Base-by-base conservation (phyloP, 352 stramenopile genomes). In the Globisporangium barbulae region DNA sequence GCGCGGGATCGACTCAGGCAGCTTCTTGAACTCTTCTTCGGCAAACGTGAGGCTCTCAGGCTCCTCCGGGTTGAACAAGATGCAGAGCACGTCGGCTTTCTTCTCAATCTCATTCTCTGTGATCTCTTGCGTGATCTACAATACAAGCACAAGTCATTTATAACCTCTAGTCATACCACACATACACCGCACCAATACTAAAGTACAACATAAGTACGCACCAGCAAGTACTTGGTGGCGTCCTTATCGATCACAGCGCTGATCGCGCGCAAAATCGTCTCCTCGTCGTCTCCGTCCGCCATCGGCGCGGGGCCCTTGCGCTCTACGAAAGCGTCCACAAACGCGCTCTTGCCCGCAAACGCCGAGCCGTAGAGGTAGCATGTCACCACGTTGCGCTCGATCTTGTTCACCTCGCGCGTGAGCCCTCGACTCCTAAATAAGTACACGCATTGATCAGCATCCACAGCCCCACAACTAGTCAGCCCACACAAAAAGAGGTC, bases 301-400 rank as follows among this genome's bases (percentile, higher is more conserved):
- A 33, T 64, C 12, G 50, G 25, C 0, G 61, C 45, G 2, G 72
- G 21, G 9, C 5, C 68, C 48, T 85, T 80, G 21, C 65, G 63
- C 22, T 76, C 79, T 47, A 84, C 73, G 42, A 93, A 85, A 15
- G 75, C 69, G 61, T 69, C 71, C 21, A 87, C 66, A 59, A 90
- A 83, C 9, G 75, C 59, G 17, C 73, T 80, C 67, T 91, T 93
- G 22, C 75, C 73, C 17, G 78, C 71, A 22, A 69, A 61, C 0
- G 68, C 47, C 12, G 74, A 71, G 0, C 82, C 77, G 57, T 86
- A 87, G 35, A 94, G 66, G 60, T 89, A 90, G 61, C 81, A 90
- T 31, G 83, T 89, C 9, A 91, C 68, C 22, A 93, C 71, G 30
- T 91, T 87, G 37, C 83, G 81, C 13, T 91, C 79, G 39, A 90